Evolutionary conservation across 495 filamentous ascomycete species (phyloP).

Genomic region (Penicillium lagena): DNA sequence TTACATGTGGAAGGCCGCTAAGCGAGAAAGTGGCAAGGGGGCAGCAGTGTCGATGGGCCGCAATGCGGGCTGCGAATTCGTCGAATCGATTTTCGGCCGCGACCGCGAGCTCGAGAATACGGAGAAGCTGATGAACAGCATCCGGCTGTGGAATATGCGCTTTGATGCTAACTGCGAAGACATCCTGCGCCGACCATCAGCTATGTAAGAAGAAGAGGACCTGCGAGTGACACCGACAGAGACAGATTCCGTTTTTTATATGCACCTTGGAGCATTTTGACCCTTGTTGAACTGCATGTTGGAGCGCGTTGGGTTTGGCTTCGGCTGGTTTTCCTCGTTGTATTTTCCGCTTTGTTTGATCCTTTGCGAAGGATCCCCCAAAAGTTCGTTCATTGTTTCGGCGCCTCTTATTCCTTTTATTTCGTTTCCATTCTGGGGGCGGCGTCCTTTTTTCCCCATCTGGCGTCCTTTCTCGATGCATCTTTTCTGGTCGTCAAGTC

Average conservation of each 20-base stretch:
- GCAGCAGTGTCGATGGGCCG: slow-evolving; percentile 71
- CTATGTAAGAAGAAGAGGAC: slow-evolving; percentile 9
- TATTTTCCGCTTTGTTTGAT: slow-evolving; percentile 6
- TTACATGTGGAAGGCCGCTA: slow-evolving; percentile 81
- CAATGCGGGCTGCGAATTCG: slow-evolving; percentile 92
- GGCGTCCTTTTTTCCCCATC: slow-evolving; percentile 21
- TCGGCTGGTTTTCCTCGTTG: slow-evolving; percentile 20
- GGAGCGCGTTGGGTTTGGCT: slow-evolving; percentile 22
- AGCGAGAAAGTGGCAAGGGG: slow-evolving; percentile 52
- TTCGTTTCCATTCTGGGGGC: slow-evolving; percentile 18
- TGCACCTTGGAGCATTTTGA: slow-evolving; percentile 14
- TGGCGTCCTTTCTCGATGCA: slow-evolving; percentile 9
- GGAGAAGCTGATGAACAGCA: slow-evolving; percentile 89
- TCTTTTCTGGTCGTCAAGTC: slow-evolving; percentile 10
- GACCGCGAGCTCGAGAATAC: slow-evolving; percentile 88
- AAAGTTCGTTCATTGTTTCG: slow-evolving; percentile 24
- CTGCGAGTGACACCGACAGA: slow-evolving; percentile 2
- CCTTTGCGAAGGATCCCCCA: slow-evolving; percentile 3
- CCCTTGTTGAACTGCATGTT: slow-evolving; percentile 21
- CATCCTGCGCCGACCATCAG: slow-evolving; percentile 55
- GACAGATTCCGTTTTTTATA: slow-evolving; percentile 4
- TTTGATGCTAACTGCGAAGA: slow-evolving; percentile 97
- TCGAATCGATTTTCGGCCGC: slow-evolving; percentile 91
- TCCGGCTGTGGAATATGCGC: slow-evolving; percentile 89
- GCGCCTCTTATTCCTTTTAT: slow-evolving; percentile 14